Conservation (phyloP, 2,329 filamentous ascomycete species). For the Colletotrichum sidae region DNA sequence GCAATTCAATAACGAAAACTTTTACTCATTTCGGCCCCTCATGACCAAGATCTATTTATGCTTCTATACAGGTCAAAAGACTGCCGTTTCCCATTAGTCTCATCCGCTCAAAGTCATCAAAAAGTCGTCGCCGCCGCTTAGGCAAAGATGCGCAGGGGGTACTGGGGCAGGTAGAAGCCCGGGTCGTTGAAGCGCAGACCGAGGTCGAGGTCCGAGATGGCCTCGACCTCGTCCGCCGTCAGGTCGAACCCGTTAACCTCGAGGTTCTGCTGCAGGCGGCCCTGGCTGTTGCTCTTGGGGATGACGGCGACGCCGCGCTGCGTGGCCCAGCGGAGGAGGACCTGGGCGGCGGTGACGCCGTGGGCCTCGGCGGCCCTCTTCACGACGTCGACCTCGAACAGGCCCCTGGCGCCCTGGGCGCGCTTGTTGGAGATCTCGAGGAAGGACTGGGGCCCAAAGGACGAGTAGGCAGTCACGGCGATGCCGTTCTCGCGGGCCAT, state of each 20-base stretch:
- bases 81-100: not conserved
- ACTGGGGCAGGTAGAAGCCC: slow-evolving; percentile 48
- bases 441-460: slow-evolving; percentile 68
- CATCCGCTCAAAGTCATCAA: slow-evolving; percentile 4
- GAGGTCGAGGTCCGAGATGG: slow-evolving; percentile 65
- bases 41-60: not conserved
- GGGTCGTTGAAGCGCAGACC: slow-evolving; percentile 73
- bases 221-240: slow-evolving; percentile 64
- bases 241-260: slow-evolving; percentile 68
- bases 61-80: not conserved
- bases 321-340: slow-evolving; percentile 75
- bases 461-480: slow-evolving; percentile 73
- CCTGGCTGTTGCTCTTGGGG: slow-evolving; percentile 69
- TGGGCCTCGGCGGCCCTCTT: slow-evolving; percentile 65
- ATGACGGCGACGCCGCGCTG: slow-evolving; percentile 73
- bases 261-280: slow-evolving; percentile 65
- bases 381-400: slow-evolving; percentile 53
- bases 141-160: slow-evolving; percentile 65
- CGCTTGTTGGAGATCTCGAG: slow-evolving; percentile 46
- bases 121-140: slow-evolving; percentile 42
- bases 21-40: too few species aligned
- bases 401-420: slow-evolving; percentile 42
- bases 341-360: slow-evolving; percentile 71
- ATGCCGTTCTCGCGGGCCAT: slow-evolving; percentile 69
- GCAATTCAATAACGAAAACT: rapidly evolving